Base-by-base conservation (phyloP, 768 basidiomycete species). In the Aureoboletus auriporus region DNA sequence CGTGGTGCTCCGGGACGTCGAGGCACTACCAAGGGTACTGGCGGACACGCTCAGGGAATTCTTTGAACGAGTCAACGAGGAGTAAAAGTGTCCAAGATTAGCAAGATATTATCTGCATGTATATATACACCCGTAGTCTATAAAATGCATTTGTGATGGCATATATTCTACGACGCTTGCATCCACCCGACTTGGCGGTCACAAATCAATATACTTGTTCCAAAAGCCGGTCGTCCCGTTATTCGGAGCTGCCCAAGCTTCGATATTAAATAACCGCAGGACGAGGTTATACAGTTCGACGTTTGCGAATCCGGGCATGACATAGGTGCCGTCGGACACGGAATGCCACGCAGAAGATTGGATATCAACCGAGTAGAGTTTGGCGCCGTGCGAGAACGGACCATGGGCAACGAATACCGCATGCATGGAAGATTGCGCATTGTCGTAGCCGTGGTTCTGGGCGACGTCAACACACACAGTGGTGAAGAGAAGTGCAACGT, bases 331-430 rank as follows among this genome's bases (percentile, higher is more conserved):
- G 44, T 83, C 73, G 4, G 73, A 69, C 3, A 80, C 79, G 14
- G 83, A 86, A 56, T 86, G 81, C 86, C 86, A 88, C 16, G 47
- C 53, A 26, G 54, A 52, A 10, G 59, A 4, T 44, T 55, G 42
- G 26, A 38, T 11, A 35, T 54, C 49, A 6, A 46, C 1, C 4
- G 50, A 40, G 23, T 35, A 76, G 52, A 78, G 71, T 65, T 91
- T 93, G 44, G 82, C 75, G 37, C 79, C 76, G 10, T 79, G 68
- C 12, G 86, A 82, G 65, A 93, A 93, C 0, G 93, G 93, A 1
- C 93, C 93, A 61, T 93, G 90, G 9, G 90, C 92, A 49, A 95
- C 84, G 65, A 95, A 94, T 62, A 91, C 84, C 2, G 92, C 92
- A 43, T 83, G 80, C 93, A 95, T 95, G 6, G 84, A 73, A 11